These are phyloP conservation scores for Dothideomycetes sp. DNA, from an alignment of 2,329 filamentous ascomycete genomes.

Conservation along the genomic window DNA sequence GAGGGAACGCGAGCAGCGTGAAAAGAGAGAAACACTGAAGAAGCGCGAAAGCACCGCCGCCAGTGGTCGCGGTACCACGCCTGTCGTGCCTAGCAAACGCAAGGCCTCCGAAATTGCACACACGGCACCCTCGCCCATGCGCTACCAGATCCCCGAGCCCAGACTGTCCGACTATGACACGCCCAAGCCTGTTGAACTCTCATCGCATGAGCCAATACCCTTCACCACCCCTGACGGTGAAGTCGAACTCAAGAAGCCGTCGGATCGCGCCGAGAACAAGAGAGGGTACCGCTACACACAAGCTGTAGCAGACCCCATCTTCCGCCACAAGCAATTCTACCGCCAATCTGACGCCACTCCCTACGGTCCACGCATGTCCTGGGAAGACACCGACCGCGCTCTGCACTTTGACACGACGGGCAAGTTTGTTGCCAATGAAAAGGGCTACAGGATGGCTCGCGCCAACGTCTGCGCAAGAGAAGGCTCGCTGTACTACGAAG, in stretches of 20 bases:
- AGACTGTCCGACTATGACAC: constrained; percentile 36
- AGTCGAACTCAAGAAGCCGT: constrained; percentile 34
- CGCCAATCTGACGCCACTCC: constrained; percentile 79
- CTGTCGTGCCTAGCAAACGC: constrained; percentile 23
- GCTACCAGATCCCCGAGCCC: constrained; percentile 39
- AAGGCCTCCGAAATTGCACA: constrained; percentile 24
- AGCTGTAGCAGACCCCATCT: constrained; percentile 79
- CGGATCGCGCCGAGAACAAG: constrained; percentile 50
- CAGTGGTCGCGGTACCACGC: constrained; percentile 24
- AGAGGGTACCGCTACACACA: constrained; percentile 77
- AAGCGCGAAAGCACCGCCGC: constrained; percentile 37
- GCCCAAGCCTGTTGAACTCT: constrained; percentile 35
- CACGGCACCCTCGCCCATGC: constrained; percentile 34
- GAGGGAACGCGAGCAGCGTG: constrained; percentile 37
- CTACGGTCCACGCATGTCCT: constrained; percentile 74
- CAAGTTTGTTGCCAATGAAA: constrained; percentile 73
- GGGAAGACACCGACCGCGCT: constrained; percentile 79
- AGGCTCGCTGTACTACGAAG: constrained; percentile 89
- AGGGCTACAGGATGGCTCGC: constrained; percentile 83
- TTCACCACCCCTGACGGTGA: constrained; percentile 30
- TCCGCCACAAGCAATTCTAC: constrained; percentile 80
- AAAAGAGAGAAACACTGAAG: constrained; percentile 40
- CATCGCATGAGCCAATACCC: constrained; percentile 34
- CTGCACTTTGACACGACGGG: constrained; percentile 67
- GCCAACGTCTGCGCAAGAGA: constrained; percentile 86